These are phyloP conservation scores for Kodamaea plutei DNA, from an alignment of 1,139 yeast genomes.

Conservation along the genomic window DNA sequence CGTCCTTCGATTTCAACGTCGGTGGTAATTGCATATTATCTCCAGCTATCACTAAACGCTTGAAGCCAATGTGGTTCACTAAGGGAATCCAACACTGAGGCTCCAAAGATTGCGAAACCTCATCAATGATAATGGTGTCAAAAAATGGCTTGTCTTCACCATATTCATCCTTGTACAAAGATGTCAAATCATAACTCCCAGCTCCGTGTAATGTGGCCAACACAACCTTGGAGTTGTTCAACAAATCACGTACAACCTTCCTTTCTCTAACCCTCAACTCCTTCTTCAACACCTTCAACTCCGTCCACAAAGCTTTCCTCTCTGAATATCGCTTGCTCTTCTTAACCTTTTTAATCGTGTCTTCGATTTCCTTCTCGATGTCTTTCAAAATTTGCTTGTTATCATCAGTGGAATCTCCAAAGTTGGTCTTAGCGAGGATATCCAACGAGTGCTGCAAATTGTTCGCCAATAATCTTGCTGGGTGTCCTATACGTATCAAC, in stretches of 20 bases:
- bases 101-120: slow-evolving; percentile 89
- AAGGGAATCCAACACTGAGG: slow-evolving; percentile 98
- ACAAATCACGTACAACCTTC: slow-evolving; percentile 56
- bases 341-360: slow-evolving; percentile 52
- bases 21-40: slow-evolving; percentile 89
- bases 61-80: slow-evolving; percentile 57
- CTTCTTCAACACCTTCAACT: slow-evolving; percentile 62
- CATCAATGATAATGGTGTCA: slow-evolving; percentile 86
- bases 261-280: slow-evolving; percentile 68
- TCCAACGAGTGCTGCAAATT: slow-evolving; percentile 76
- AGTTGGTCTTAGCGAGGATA: slow-evolving; percentile 51
- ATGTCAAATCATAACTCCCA: slow-evolving; percentile 62
- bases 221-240: slow-evolving; percentile 63
- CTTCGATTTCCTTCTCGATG: slow-evolving; percentile 66
- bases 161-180: slow-evolving; percentile 31
- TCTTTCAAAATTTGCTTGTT: slow-evolving; percentile 63
- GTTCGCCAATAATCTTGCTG: slow-evolving; percentile 69
- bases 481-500: slow-evolving; percentile 84
- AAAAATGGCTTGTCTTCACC: slow-evolving; percentile 44
- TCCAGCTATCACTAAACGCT: slow-evolving; percentile 70
- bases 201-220: slow-evolving; percentile 87
- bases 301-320: slow-evolving; percentile 62
- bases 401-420: slow-evolving; percentile 36
- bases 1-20: slow-evolving; percentile 49
- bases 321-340: slow-evolving; percentile 66